These are phyloP conservation scores for Fraxinus platypoda DNA, from an alignment of 305 asterid species.

Conservation along the genomic window DNA sequence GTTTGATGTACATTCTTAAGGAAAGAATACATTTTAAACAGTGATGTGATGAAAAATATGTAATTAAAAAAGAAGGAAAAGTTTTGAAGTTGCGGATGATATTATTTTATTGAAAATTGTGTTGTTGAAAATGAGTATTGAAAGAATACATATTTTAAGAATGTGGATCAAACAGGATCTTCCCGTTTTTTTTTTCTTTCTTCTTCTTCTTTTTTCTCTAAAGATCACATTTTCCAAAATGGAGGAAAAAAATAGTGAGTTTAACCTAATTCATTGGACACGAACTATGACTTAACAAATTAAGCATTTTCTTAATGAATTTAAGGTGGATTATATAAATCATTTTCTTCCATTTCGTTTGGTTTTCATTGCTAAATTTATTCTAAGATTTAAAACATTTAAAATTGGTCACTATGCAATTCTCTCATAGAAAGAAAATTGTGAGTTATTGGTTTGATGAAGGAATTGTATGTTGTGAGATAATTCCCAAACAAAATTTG, in stretches of 20 bases:
- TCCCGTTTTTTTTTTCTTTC: neutral
- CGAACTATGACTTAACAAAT: neutral
- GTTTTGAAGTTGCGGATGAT: no score
- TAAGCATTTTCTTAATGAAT: neutral
- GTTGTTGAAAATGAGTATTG: no score
- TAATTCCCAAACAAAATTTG: neutral
- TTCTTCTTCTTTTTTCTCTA: no score
- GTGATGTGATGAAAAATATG: no score
- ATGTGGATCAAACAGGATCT: neutral
- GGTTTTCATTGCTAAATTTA: neutral
- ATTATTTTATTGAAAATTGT: no score
- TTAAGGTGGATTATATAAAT: neutral
- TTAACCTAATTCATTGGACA: neutral
- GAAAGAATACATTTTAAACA: no score
- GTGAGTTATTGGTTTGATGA: neutral
- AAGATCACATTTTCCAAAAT: neutral
- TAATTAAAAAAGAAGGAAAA: no score
- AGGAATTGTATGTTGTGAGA: neutral
- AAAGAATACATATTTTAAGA: no score
- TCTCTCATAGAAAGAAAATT: neutral
- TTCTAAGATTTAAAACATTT: neutral
- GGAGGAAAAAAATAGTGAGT: neutral
- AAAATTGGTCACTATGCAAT: neutral
- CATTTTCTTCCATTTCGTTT: neutral
- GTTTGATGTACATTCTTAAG: no score